Evolutionary conservation across 2,329 filamentous ascomycete genomes (phyloP).

Genomic region (Claviceps citrina): DNA sequence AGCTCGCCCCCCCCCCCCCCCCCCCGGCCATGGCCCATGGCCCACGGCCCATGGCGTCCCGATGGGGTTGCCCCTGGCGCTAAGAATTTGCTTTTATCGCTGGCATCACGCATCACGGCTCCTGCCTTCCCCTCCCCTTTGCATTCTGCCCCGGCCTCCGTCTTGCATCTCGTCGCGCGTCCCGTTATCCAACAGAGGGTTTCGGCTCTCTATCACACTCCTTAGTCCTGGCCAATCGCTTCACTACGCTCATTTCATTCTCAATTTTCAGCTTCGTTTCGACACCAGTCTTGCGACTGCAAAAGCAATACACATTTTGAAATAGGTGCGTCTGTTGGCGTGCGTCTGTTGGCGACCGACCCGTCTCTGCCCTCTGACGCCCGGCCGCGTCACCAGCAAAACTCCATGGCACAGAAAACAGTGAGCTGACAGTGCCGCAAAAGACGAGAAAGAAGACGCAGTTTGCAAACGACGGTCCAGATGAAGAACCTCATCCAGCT

Average conservation of each 20-base stretch:
- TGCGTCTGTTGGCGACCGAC: too few relatives aligned
- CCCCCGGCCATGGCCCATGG: too few relatives aligned
- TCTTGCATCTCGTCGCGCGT: constrained; percentile 15
- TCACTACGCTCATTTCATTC: constrained; percentile 16
- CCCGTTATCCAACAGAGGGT: constrained; percentile 38
- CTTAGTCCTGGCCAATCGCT: constrained; percentile 19
- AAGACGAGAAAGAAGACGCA: not conserved
- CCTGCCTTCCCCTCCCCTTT: constrained; percentile 9
- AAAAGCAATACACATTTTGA: not conserved
- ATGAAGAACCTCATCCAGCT: constrained; percentile 21
- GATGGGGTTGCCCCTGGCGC: too few relatives aligned
- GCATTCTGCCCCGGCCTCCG: constrained; percentile 10
- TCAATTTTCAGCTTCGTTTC: constrained; percentile 15
- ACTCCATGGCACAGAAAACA: too few relatives aligned
- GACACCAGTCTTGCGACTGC: constrained; percentile 6
- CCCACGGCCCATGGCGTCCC: too few relatives aligned
- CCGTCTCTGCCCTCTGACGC: too few relatives aligned
- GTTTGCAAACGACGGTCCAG: constrained; percentile 1
- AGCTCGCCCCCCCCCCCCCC: too few relatives aligned
- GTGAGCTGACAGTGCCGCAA: not conserved
- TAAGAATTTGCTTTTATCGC: too few relatives aligned
- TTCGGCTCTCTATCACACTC: constrained; percentile 40
- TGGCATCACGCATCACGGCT: too few relatives aligned
- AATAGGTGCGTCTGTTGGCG: not conserved
- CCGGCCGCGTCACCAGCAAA: too few relatives aligned